Conservation (phyloP, 768 basidiomycete species). For the Rhodosporidiobolus odoratus region DNA sequence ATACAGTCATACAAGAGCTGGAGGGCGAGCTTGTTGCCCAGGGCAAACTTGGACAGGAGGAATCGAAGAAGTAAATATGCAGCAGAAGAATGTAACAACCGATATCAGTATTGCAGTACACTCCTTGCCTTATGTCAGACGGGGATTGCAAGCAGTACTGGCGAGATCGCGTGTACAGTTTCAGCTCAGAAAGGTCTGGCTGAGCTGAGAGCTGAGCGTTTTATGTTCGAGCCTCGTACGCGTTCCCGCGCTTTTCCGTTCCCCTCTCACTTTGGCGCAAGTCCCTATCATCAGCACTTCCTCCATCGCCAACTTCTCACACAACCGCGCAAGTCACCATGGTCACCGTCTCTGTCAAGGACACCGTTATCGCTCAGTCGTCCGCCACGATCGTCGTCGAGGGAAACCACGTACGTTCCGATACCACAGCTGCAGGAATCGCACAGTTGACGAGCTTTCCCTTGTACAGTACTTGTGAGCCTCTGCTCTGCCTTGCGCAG, state of each 20-base stretch:
- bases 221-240: no score
- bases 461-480: constrained; percentile 7
- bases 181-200: no score
- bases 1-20: constrained; percentile 48
- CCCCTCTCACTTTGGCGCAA: no score
- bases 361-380: constrained; percentile 58
- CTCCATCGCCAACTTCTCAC: no score
- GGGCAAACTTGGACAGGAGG: constrained; percentile 42
- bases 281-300: no score
- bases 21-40: constrained; percentile 47
- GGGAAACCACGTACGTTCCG: constrained; percentile 11
- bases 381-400: constrained; percentile 54
- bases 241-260: no score
- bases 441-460: background rate
- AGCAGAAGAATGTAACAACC: background rate
- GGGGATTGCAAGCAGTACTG: no score
- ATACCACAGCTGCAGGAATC: background rate
- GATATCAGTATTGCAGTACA: background rate
- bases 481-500: background rate
- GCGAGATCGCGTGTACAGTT: no score
- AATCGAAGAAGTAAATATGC: constrained; percentile 12
- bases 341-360: constrained; percentile 57
- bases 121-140: no score
- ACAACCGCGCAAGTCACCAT: constrained; percentile 19
- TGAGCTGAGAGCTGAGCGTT: no score